A percentile compares a stretch with the other conserved stretches of the same genome.
Conservation (phyloP, 148 eudicot species). For the Salicornia ramosissima region DNA sequence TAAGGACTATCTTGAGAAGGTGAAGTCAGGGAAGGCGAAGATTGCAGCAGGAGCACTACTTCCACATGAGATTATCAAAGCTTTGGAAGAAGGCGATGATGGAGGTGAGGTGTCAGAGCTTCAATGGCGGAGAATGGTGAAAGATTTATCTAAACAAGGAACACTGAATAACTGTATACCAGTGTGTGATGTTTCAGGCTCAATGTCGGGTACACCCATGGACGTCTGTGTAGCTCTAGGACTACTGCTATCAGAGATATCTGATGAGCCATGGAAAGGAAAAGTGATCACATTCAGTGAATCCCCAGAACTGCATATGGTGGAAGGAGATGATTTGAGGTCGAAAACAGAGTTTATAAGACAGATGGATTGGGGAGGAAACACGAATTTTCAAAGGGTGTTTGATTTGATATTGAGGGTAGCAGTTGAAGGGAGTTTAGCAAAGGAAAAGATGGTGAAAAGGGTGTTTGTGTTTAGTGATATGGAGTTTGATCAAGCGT, state of each 20-base stretch:
- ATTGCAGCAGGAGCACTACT: slow-evolving; percentile 25
- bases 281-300: slow-evolving; percentile 30
- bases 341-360: slow-evolving; percentile 13
- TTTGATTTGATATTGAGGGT: slow-evolving; percentile 25
- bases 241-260: slow-evolving; percentile 20
- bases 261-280: slow-evolving; percentile 34
- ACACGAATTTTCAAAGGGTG: slow-evolving; percentile 24
- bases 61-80: slow-evolving; percentile 28
- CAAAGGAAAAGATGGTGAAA: slow-evolving; percentile 25
- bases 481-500: slow-evolving; percentile 32
- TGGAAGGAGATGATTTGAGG: slow-evolving; percentile 12
- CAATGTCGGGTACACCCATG: slow-evolving; percentile 26
- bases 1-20: slow-evolving; percentile 16
- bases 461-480: slow-evolving; percentile 36
- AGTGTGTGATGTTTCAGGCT: slow-evolving; percentile 29
- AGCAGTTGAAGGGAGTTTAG: slow-evolving; percentile 18
- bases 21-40: slow-evolving; percentile 23
- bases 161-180: slow-evolving; percentile 23
- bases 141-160: slow-evolving; percentile 13
- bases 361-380: slow-evolving; percentile 25
- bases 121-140: slow-evolving; percentile 32
- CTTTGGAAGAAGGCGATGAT: slow-evolving; percentile 9
- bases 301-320: slow-evolving; percentile 15
- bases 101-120: slow-evolving; percentile 29
- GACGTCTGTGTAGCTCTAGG: slow-evolving; percentile 28